Evolutionary conservation across 2,329 filamentous ascomycete genomes (phyloP).

Genomic region (Neonectria punicea): DNA sequence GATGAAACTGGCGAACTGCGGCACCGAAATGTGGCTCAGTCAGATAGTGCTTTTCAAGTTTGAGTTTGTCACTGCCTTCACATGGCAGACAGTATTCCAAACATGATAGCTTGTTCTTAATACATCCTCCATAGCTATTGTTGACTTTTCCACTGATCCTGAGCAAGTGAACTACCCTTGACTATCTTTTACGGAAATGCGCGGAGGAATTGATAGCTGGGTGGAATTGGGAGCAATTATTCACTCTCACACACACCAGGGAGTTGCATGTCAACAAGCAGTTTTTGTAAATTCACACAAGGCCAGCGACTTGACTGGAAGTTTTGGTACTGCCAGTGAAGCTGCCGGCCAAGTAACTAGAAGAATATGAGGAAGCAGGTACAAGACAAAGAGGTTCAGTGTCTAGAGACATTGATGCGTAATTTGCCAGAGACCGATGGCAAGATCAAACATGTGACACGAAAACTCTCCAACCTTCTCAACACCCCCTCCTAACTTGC

Average conservation of each 20-base stretch:
- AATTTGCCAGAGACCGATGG: neutral
- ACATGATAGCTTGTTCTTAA: neutral
- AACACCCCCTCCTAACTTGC: neutral
- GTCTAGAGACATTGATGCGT: neutral
- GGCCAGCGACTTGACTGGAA: neutral
- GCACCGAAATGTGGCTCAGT: neutral
- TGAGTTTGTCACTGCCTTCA: neutral
- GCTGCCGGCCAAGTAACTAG: neutral
- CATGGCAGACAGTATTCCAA: neutral
- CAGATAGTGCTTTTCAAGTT: neutral
- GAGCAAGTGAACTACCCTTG: too few species aligned
- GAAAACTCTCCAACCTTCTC: neutral
- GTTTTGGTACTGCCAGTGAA: neutral
- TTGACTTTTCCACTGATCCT: too few species aligned
- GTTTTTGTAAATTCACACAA: neutral
- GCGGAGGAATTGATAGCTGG: too few species aligned
- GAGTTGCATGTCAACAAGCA: neutral
- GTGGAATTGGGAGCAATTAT: too few species aligned
- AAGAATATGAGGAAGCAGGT: too few species aligned
- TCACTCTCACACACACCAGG: neutral
- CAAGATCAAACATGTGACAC: neutral
- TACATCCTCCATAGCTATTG: too few species aligned
- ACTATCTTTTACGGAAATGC: too few species aligned
- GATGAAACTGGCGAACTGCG: slow-evolving; percentile 55
- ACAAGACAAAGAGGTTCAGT: neutral